Percentiles rank a stretch among this genome's conserved stretches.
These are phyloP conservation scores for Suhomyces choctaworum DNA, from an alignment of 1,139 yeast species.

Conservation along the genomic window DNA sequence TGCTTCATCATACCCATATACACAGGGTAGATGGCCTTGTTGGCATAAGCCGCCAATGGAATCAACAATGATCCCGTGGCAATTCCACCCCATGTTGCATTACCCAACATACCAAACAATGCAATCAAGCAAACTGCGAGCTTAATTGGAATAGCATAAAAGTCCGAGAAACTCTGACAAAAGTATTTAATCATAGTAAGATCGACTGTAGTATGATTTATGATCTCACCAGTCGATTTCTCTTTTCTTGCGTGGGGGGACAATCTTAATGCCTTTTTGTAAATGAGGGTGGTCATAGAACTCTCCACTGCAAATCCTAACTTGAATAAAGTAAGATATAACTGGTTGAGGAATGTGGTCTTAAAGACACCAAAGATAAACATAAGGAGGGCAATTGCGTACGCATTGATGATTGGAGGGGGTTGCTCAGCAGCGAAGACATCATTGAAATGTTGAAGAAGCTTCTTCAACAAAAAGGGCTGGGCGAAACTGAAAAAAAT, in stretches of 20 bases:
- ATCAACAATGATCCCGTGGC: conserved; percentile 23
- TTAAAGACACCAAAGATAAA: conserved; percentile 19
- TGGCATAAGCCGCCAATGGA: conserved; percentile 23
- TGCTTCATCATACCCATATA: conserved; percentile 24
- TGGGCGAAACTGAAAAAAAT: conserved; percentile 17
- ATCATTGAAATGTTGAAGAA: conserved; percentile 22
- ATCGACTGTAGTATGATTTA: conserved; percentile 30
- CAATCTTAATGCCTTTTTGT: conserved; percentile 27
- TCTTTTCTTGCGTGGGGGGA: conserved; percentile 29
- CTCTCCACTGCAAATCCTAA: conserved; percentile 22
- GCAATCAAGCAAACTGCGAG: conserved; percentile 22
- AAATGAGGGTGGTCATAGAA: conserved; percentile 24
- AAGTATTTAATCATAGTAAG: conserved; percentile 21
- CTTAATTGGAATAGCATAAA: conserved; percentile 24
- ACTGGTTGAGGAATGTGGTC: conserved; percentile 24
- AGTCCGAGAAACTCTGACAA: conserved; percentile 21
- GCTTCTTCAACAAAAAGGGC: conserved; percentile 26
- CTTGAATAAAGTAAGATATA: conserved; percentile 18
- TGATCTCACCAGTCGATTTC: conserved; percentile 32
- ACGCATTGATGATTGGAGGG: conserved; percentile 29
- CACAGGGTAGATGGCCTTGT: conserved; percentile 20
- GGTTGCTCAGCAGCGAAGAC: conserved; percentile 8
- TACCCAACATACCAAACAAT: conserved; percentile 25
- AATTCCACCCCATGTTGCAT: conserved; percentile 29
- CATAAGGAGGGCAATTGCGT: conserved; percentile 20